These are phyloP conservation scores for Amanita rubescens DNA, from an alignment of 768 basidiomycete species.

Conservation along the genomic window DNA sequence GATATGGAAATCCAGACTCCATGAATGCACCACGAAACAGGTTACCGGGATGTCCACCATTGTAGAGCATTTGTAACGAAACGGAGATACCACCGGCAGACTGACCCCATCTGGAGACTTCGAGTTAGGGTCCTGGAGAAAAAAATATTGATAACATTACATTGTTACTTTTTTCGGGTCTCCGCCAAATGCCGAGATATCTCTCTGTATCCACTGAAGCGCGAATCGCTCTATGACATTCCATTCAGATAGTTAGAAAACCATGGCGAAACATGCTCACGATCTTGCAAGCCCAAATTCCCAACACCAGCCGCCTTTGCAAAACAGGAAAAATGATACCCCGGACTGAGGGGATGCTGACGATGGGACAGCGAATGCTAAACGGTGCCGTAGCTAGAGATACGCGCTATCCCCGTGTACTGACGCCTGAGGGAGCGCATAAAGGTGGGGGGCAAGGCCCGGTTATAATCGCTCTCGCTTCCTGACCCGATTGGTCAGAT, in stretches of 20 bases:
- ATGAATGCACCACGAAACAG: constrained; percentile 42
- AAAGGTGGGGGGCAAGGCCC: no score
- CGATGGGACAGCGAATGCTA: no score
- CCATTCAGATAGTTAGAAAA: background rate
- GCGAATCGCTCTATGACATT: constrained; percentile 40
- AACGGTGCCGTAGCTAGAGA: no score
- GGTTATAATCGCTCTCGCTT: no score
- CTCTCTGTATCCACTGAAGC: constrained; percentile 58
- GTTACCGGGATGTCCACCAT: constrained; percentile 32
- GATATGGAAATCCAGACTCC: constrained; percentile 43
- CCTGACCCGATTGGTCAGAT: no score
- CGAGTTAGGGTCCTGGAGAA: background rate
- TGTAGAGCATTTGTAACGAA: constrained; percentile 41
- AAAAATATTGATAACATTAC: constrained; percentile 18
- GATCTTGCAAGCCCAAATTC: constrained; percentile 62
- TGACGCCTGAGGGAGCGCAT: no score
- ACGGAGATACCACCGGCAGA: constrained; percentile 48
- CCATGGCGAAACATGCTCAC: constrained; percentile 25
- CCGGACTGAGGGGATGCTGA: no score
- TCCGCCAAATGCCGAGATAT: constrained; percentile 58
- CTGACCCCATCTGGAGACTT: constrained; percentile 28
- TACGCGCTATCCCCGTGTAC: no score
- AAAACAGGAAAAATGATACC: no score
- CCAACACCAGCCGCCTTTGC: constrained; percentile 43
- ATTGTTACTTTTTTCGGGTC: constrained; percentile 55